Percentiles rank a stretch among this genome's conserved stretches.
Evolutionary conservation across 768 basidiomycete species (phyloP).

Genomic region (Leccinum boreale): DNA sequence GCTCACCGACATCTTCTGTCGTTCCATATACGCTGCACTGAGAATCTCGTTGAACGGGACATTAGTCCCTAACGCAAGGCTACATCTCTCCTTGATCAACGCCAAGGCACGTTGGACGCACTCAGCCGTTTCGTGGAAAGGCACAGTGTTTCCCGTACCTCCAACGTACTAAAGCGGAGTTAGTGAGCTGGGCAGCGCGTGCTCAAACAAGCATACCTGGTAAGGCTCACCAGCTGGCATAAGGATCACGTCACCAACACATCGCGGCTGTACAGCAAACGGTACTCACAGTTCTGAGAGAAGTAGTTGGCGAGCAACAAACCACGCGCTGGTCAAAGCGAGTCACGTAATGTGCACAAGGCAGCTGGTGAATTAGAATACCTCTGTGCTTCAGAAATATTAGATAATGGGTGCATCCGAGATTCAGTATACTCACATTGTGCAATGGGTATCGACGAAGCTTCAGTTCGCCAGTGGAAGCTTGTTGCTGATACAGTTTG

Average conservation of each 20-base stretch:
- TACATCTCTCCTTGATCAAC: slow-evolving; percentile 56
- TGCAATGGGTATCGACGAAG: slow-evolving; percentile 74
- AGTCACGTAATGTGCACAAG: slow-evolving; percentile 1
- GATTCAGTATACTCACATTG: slow-evolving; percentile 39
- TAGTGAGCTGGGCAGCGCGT: slow-evolving; percentile 1
- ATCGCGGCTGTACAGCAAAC: not conserved
- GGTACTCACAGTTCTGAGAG: slow-evolving; percentile 71
- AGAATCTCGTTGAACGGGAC: slow-evolving; percentile 73
- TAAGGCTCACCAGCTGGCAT: slow-evolving; percentile 76
- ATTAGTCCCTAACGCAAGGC: slow-evolving; percentile 38
- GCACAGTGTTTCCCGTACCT: slow-evolving; percentile 68
- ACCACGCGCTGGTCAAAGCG: slow-evolving; percentile 53
- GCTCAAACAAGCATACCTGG: slow-evolving; percentile 42
- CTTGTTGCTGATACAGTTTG: slow-evolving; percentile 63
- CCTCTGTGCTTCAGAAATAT: slow-evolving; percentile 60
- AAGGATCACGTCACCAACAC: not conserved
- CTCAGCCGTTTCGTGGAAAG: slow-evolving; percentile 54
- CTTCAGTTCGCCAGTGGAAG: slow-evolving; percentile 47
- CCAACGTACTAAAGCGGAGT: slow-evolving; percentile 61
- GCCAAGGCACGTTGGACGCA: slow-evolving; percentile 58
- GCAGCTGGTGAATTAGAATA: slow-evolving; percentile 25
- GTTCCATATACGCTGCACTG: slow-evolving; percentile 81
- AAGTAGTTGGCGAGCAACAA: slow-evolving; percentile 75
- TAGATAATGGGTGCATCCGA: slow-evolving; percentile 6
- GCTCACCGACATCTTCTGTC: slow-evolving; percentile 78